Base-by-base conservation (phyloP, 108 stramenopile genomes). In the Pseudonitzschia pungens region DNA sequence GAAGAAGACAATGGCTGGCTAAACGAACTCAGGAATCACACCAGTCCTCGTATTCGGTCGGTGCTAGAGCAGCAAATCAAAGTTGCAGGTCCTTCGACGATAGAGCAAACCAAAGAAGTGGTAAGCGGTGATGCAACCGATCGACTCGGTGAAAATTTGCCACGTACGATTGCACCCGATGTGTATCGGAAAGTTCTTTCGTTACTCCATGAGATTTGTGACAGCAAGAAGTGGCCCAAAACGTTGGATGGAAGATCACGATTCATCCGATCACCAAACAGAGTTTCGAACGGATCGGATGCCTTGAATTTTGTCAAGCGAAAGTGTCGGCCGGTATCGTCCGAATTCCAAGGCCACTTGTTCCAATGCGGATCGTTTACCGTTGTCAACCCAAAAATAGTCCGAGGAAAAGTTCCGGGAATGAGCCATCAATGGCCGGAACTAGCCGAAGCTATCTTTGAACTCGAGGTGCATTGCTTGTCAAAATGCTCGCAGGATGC, bases 351-450 rank as follows among this genome's bases (percentile, higher is more conserved):
- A 75, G 50, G 77, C 7, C 71, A 68, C 6, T 15, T 42, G 18
- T 51, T 31, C 24, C 29, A 63, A 18, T 40, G 14, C 40, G 92
- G 88, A 29, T 91, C 90, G 0, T 90, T 88, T 68, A 88, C 90
- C n/a, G 71, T 89, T 24, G 68, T 88, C n/a, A 90, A 86, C 73
- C 71, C 72, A 9, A 11, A 62, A 28, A 28, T 68, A 27, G 26
- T 68, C 12, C 11, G 52, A 31, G 57, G 57, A 31, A 58, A 58
- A 58, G 14, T 77, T n/a, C 88, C 87, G 43, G 58, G 70, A 18
- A 87, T 76, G 21, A 96, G 96, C 81, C 12, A 76, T 11, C 65
- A 87, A 20, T 97, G 96, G 73, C 94, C 95, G n/a, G 57, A 58
- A 58, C 57, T 58, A 15, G 57, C 27, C 26, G 31, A 58, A 58